Percentiles rank a stretch among this genome's conserved stretches.
Evolutionary conservation across 2,329 filamentous ascomycete genomes (phyloP).

Genomic region (Pyrenochaeta sp.): DNA sequence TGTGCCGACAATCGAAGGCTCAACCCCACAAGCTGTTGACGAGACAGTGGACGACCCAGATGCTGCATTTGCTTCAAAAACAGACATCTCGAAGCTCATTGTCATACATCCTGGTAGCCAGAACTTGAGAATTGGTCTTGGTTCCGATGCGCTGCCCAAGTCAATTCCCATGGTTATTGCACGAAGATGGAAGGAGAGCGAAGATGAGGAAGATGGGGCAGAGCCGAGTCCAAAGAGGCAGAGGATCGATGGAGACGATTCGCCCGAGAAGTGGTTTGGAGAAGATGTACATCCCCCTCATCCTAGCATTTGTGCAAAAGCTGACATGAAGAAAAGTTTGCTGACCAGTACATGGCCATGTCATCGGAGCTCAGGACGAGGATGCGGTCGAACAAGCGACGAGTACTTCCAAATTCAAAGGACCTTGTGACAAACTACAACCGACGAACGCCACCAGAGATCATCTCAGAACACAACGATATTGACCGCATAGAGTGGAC

Average conservation of each 20-base stretch:
- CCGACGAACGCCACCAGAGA: conserved; percentile 79
- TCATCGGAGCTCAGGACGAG: conserved; percentile 85
- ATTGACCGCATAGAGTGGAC: conserved; percentile 96
- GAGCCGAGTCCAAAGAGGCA: conserved; percentile 76
- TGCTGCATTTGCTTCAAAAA: conserved; percentile 38
- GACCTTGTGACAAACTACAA: conserved; percentile 97
- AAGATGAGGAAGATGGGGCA: conserved; percentile 82
- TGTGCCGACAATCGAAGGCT: conserved; percentile 56
- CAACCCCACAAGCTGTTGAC: conserved; percentile 34
- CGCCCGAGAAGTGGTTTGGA: conserved; percentile 82
- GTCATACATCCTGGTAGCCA: conserved; percentile 96
- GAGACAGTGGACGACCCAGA: conserved; percentile 40
- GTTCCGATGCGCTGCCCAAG: conserved; percentile 94
- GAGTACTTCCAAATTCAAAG: conserved; percentile 96
- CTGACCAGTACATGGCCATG: conserved; percentile 77
- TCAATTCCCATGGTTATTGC: conserved; percentile 94
- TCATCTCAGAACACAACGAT: conserved; percentile 94
- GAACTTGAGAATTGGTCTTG: conserved; percentile 90
- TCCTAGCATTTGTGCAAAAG: neutral
- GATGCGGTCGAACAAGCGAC: conserved; percentile 92
- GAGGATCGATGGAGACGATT: conserved; percentile 65
- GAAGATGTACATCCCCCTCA: conserved; percentile 67
- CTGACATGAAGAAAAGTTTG: conserved; percentile 47
- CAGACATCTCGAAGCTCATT: conserved; percentile 87
- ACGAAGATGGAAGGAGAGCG: conserved; percentile 76